These are phyloP conservation scores for Xeromyces bisporus DNA, from an alignment of 495 filamentous ascomycete species.

Conservation along the genomic window DNA sequence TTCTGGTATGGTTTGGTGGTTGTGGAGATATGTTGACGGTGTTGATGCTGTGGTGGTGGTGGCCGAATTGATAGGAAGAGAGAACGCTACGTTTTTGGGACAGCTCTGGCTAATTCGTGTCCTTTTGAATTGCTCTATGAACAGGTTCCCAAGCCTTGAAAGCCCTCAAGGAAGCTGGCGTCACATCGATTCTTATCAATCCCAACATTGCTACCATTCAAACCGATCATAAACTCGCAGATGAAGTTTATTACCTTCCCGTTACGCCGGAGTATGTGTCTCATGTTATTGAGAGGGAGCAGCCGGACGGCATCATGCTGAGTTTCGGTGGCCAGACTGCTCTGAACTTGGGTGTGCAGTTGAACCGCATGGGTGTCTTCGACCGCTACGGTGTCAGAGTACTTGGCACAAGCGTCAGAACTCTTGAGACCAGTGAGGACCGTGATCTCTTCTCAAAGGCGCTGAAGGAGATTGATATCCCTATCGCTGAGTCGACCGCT, in stretches of 20 bases:
- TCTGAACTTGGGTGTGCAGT: constrained; percentile 89
- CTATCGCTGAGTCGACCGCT: constrained; percentile 88
- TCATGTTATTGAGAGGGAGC: constrained; percentile 85
- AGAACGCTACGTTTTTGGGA: neutral
- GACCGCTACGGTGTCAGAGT: constrained; percentile 90
- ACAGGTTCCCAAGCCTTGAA: constrained; percentile 91
- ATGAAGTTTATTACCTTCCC: constrained; percentile 95
- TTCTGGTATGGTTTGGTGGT: constrained; percentile 46
- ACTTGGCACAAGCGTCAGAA: constrained; percentile 85
- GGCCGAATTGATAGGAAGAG: too few relatives aligned
- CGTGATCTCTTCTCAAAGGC: constrained; percentile 91
- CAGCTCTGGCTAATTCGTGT: neutral
- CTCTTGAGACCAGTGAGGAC: constrained; percentile 87
- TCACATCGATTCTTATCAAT: constrained; percentile 90
- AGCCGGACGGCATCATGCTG: constrained; percentile 88
- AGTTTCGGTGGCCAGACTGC: constrained; percentile 94
- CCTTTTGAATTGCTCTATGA: constrained; percentile 1
- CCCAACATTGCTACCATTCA: constrained; percentile 98
- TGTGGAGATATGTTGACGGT: neutral
- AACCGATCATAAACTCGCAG: constrained; percentile 90
- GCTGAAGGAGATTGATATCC: constrained; percentile 83
- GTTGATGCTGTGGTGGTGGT: neutral
- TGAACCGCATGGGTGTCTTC: constrained; percentile 91
- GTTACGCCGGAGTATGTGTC: constrained; percentile 95
- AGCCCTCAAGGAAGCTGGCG: constrained; percentile 87